Evolutionary conservation across 257 asterid genomes (phyloP), one percentile per base, ranked within the genome.

Genomic region (Datura wrightii): DNA sequence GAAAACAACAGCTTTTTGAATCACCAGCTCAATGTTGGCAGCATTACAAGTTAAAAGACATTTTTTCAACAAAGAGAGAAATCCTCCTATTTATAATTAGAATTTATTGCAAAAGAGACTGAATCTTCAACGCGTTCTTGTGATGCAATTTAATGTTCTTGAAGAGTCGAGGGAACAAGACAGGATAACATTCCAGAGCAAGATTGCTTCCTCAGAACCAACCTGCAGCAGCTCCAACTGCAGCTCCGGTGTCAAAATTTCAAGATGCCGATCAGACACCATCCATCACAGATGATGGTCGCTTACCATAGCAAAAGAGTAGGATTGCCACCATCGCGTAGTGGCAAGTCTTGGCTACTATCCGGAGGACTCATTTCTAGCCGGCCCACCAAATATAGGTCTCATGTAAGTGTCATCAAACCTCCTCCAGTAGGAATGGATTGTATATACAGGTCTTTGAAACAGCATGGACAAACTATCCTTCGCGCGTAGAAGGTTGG

Each of bases 351-450:
- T 50, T 8, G 3, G 41, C 42, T 36, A 36, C 67, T 37, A 86
- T 31, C 82, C 82, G 2, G 86, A 5, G 7, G 80, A 44, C 39
- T 79, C 86, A 24, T 79, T 79, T 82, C 79, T 85, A 34, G 31
- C 86, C 0, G 98, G 88, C 10, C 98, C 97, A 13, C 98, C 98
- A 80, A 96, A 96, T 42, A 90, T 56, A 0, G 99, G 99, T 82
- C 98, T 92, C 99, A 96, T 96, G 87, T 93, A 93, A 5, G 92
- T 89, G 82, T 96, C 90, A 65, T 96, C 99, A 19, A 96, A 94
- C 88, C 92, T 92, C 84, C 97, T 87, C 98, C 98, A 96, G 67
- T 93, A 92, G 79, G 94, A 90, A 86, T 93, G 98, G 3, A 94
- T 91, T 1, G 98, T 96, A 82, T 88, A 89, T 3, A 92, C 97